Evolutionary conservation across 257 asterid species (phyloP).

Genomic region (Solanum megistacrolobum): DNA sequence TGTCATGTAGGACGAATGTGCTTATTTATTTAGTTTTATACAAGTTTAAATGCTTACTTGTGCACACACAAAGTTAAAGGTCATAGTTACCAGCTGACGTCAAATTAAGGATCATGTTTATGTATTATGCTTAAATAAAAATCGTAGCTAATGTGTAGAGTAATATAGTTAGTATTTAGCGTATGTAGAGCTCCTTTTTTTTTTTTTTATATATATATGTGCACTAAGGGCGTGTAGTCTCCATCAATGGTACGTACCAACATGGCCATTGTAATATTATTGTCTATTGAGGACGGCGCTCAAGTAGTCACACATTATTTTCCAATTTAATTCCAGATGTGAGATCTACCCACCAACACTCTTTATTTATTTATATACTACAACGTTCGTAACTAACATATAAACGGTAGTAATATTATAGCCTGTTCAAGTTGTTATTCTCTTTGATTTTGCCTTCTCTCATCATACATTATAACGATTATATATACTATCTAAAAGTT

Average conservation of each 20-base stretch:
- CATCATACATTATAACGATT: neutral
- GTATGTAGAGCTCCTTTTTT: neutral
- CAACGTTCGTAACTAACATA: neutral
- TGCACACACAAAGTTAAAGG: too few relatives aligned
- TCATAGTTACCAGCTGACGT: too few relatives aligned
- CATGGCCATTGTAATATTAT: neutral
- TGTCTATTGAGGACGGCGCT: neutral
- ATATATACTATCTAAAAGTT: too few relatives aligned
- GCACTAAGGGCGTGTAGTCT: neutral
- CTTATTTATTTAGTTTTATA: too few relatives aligned
- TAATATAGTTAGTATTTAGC: neutral
- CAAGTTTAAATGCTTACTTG: too few relatives aligned
- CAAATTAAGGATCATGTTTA: too few relatives aligned
- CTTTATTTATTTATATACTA: neutral
- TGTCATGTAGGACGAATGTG: too few relatives aligned
- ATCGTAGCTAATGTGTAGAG: neutral
- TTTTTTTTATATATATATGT: too few relatives aligned
- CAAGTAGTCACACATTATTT: neutral
- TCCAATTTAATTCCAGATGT: neutral
- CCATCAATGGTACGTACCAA: neutral
- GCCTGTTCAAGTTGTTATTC: neutral
- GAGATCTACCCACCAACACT: neutral
- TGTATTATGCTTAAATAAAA: neutral
- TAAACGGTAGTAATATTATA: neutral
- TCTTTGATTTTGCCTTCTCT: neutral